Evolutionary conservation across 2,329 filamentous ascomycete genomes (phyloP).

Genomic region (Ceratocystis smalleyi): DNA sequence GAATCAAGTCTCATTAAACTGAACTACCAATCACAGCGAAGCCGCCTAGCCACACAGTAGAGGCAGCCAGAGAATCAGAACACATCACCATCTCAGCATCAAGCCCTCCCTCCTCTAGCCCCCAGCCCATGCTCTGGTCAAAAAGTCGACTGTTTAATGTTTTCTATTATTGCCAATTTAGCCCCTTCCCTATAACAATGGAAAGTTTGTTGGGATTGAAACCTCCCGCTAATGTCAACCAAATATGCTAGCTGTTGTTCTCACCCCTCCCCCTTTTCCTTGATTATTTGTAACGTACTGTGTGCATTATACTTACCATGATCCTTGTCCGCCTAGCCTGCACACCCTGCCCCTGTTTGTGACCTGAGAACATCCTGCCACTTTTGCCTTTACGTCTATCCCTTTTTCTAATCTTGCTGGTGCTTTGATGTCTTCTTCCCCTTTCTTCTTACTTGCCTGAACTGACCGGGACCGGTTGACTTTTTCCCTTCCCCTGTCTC

Average conservation of each 20-base stretch:
- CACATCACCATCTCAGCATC: no score
- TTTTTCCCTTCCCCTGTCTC: not conserved
- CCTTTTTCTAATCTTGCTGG: not conserved
- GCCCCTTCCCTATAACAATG: no score
- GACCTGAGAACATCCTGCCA: not conserved
- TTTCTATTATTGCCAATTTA: no score
- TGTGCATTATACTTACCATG: not conserved
- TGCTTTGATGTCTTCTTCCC: conserved; percentile 4
- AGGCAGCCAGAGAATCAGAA: no score
- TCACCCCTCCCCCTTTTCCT: not conserved
- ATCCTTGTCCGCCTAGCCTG: not conserved
- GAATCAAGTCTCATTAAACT: no score
- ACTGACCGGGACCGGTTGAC: not conserved
- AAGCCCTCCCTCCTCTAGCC: no score
- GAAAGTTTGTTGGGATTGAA: no score
- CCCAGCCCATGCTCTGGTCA: no score
- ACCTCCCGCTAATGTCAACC: no score
- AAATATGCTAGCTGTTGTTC: not conserved
- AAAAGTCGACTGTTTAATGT: no score
- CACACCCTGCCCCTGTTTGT: not conserved
- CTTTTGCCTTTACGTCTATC: not conserved
- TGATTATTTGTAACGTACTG: not conserved
- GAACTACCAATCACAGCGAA: no score
- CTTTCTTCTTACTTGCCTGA: not conserved
- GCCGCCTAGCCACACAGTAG: no score